Percentiles rank a stretch among this genome's conserved stretches.
phyloP scores from a whole-genome alignment of 805 yeast species.

The Pichia paraexigua region DNA sequence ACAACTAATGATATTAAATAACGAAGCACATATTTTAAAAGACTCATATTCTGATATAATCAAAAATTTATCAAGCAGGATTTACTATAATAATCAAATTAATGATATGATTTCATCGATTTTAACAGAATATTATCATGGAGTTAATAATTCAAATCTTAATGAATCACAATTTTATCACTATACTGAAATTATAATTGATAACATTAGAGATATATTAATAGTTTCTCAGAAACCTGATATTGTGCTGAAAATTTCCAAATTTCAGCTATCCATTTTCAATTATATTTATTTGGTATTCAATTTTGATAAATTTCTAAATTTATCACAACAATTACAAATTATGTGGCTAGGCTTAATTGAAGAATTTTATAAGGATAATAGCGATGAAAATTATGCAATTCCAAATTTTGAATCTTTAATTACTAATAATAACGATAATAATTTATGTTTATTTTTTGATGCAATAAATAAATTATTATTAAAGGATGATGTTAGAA shows the following conservation, averaged over 20 bases:
- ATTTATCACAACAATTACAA: slow-evolving; percentile 28
- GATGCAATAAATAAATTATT: slow-evolving; percentile 16
- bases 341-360: slow-evolving; percentile 33
- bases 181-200: slow-evolving; percentile 16
- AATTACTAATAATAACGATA: slow-evolving; percentile 33
- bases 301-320: slow-evolving; percentile 14
- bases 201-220: slow-evolving; percentile 23
- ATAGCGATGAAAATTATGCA: slow-evolving; percentile 10
- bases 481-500: slow-evolving; percentile 15
- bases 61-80: slow-evolving; percentile 64
- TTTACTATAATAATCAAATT: slow-evolving; percentile 80
- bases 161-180: slow-evolving; percentile 11
- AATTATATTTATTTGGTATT: slow-evolving; percentile 28
- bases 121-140: slow-evolving; percentile 34
- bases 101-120: slow-evolving; percentile 73
- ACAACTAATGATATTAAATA: slow-evolving; percentile 20
- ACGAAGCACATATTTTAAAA: slow-evolving; percentile 29
- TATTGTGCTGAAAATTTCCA: slow-evolving; percentile 32
- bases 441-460: slow-evolving; percentile 34
- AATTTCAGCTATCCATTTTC: slow-evolving; percentile 38
- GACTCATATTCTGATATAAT: slow-evolving; percentile 46
- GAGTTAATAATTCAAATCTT: slow-evolving; percentile 14
- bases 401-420: slow-evolving; percentile 37
- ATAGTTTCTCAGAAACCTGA: slow-evolving; percentile 22
- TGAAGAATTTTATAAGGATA: slow-evolving; percentile 23